Conservation (phyloP, 164 flowering plant species). For the Umbellularia californica region DNA sequence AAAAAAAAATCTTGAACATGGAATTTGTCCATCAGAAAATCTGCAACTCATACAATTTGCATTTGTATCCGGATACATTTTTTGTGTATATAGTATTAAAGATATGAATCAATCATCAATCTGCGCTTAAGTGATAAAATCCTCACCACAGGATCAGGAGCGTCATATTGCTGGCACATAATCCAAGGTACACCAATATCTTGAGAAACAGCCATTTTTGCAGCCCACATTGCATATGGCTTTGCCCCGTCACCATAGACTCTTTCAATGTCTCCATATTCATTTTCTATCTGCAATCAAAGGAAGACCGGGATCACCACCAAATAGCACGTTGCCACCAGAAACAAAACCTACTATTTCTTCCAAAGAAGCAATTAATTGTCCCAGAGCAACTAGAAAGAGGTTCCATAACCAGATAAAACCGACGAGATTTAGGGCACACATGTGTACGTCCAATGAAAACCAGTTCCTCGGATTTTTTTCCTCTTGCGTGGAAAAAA, state of each 20-base stretch:
- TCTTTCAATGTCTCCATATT: constrained; percentile 72
- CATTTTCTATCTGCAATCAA: constrained; percentile 86
- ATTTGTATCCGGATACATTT: too few species aligned
- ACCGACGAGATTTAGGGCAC: too few species aligned
- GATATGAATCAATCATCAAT: background rate
- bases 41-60: background rate
- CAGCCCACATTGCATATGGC: constrained; percentile 90
- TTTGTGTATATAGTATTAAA: background rate
- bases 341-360: too few species aligned
- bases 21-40: background rate
- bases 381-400: too few species aligned
- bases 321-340: too few species aligned
- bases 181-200: constrained; percentile 97
- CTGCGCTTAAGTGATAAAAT: background rate
- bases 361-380: too few species aligned
- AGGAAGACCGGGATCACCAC: background rate
- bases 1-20: too few species aligned
- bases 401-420: too few species aligned
- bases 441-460: too few species aligned
- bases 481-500: too few species aligned
- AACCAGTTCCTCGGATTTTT: too few species aligned
- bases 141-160: constrained; percentile 91
- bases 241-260: constrained; percentile 87
- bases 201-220: constrained; percentile 90
- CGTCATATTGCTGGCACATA: constrained; percentile 94